Evolutionary conservation across 1,284 basidiomycete species (phyloP).

Genomic region (Boletus smithii): DNA sequence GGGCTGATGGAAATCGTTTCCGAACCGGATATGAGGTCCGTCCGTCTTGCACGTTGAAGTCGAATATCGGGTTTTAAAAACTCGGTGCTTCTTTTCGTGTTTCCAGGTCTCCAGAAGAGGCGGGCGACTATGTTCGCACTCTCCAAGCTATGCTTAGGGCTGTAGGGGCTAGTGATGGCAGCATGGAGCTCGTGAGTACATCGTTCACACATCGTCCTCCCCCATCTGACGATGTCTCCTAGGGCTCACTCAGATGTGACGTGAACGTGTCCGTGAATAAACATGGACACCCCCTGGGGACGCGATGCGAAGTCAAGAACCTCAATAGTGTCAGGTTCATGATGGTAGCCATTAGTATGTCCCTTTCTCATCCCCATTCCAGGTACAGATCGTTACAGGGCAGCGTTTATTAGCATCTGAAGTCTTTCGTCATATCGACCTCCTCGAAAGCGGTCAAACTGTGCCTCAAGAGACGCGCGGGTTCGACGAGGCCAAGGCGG

Average conservation of each 20-base stretch:
- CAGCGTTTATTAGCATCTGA: constrained; percentile 54
- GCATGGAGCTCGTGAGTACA: constrained; percentile 89
- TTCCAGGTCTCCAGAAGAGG: constrained; percentile 85
- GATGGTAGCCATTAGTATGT: constrained; percentile 81
- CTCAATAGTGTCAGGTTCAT: constrained; percentile 90
- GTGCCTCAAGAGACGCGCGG: constrained; percentile 89
- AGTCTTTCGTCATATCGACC: constrained; percentile 64
- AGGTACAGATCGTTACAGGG: background rate
- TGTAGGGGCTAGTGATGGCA: constrained; percentile 88
- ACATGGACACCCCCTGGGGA: constrained; percentile 65
- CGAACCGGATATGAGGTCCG: constrained; percentile 83
- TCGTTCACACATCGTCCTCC: background rate
- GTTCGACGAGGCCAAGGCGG: constrained; percentile 79
- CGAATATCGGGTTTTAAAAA: constrained; percentile 7
- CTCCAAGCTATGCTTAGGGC: constrained; percentile 82
- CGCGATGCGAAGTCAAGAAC: constrained; percentile 96
- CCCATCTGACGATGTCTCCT: background rate
- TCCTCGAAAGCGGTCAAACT: constrained; percentile 47
- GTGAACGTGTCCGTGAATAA: constrained; percentile 91
- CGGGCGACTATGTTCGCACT: constrained; percentile 82
- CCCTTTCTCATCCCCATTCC: background rate
- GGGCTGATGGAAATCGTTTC: constrained; percentile 97
- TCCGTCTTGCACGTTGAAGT: constrained; percentile 29
- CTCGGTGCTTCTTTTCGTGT: too few species aligned
- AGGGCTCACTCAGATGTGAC: constrained; percentile 94